Base-by-base conservation (phyloP, 2,329 filamentous ascomycete species). In the Zymoseptoria tritici region DNA sequence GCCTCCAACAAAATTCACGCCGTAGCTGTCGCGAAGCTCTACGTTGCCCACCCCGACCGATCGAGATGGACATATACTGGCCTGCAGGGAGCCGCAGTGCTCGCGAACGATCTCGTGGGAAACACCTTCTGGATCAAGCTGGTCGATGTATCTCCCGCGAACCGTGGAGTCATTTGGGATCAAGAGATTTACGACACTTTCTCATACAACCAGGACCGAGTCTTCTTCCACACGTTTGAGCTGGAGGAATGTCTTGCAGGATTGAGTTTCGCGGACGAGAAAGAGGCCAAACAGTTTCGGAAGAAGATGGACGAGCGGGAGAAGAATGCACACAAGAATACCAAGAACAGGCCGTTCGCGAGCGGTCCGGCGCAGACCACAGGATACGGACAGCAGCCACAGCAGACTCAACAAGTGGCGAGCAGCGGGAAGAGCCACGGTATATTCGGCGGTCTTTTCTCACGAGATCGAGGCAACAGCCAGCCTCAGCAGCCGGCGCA, bases 181-280 rank as follows among this genome's bases (percentile, higher is more conserved):
- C 93, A 97, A 78, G 94, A 99, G 77, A 91, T 99, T 69, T 99
- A 96, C 78, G 93, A 99, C 68, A 86, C 86, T 55, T 97, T 96
- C 81, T 81, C 82, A 64, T 99, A 97, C 80, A 96, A 97, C 77
- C 93, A 97, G 72, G 94, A 99, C 74, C 87, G 94, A 62, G 93
- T 90, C 61, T 99, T 97, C 78, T 99, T 99, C 77, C 92, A 97
- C 76, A 91, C 90, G 5, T 99, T 99, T 73, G 94, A 99, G 78
- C 83, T 96, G 58, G 92, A 97, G 76, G 86, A 95, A 64, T 97
- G 91, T 70, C 79, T 95, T 62, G 94, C 91, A 5, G 94, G 87
- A 0, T 78, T 99, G 61, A 96, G 91, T 22, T 99, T 99, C 71
- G 86, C 88, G 62, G 94, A 97, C 74, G 94, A 97, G 79, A 97